Evolutionary conservation across 1,284 basidiomycete genomes (phyloP).

Genomic region (Pyrrhoderma noxium): DNA sequence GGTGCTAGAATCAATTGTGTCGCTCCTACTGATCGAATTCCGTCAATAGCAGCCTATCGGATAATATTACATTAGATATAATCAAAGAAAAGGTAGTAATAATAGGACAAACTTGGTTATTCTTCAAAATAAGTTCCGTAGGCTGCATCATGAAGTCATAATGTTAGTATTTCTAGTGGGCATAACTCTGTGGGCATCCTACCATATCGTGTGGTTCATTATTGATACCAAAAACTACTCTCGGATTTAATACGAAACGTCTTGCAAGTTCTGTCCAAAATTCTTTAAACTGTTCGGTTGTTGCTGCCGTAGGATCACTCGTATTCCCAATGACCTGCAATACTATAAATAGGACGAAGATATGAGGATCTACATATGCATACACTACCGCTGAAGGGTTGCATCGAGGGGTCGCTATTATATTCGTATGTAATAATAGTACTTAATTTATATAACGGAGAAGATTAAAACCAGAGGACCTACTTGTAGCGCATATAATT

Average conservation of each 20-base stretch:
- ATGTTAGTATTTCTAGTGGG: background rate
- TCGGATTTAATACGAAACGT: conserved; percentile 21
- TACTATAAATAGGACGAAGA: background rate
- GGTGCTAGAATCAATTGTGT: conserved; percentile 38
- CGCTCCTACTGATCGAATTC: conserved; percentile 36
- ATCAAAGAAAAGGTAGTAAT: background rate
- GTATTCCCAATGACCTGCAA: conserved; percentile 37
- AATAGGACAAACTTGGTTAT: conserved; percentile 28
- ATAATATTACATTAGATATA: background rate
- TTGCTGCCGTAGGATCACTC: conserved; percentile 37
- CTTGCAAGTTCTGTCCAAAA: conserved; percentile 23
- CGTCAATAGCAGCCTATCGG: conserved; percentile 32
- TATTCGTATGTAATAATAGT: background rate
- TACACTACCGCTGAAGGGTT: conserved; percentile 38
- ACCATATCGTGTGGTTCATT: conserved; percentile 43
- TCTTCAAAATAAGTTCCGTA: conserved; percentile 33
- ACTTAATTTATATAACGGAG: background rate
- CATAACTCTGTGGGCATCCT: background rate
- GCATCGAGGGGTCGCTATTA: conserved; percentile 36
- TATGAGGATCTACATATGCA: conserved; percentile 14
- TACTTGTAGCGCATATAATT: conserved; percentile 45
- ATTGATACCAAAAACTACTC: conserved; percentile 23
- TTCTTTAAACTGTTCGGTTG: conserved; percentile 26
- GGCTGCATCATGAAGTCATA: conserved; percentile 23
- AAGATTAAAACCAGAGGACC: conserved; percentile 1